Conservation (phyloP, 2,329 filamentous ascomycete species). For the Nothophaeocryptopus gaeumannii region DNA sequence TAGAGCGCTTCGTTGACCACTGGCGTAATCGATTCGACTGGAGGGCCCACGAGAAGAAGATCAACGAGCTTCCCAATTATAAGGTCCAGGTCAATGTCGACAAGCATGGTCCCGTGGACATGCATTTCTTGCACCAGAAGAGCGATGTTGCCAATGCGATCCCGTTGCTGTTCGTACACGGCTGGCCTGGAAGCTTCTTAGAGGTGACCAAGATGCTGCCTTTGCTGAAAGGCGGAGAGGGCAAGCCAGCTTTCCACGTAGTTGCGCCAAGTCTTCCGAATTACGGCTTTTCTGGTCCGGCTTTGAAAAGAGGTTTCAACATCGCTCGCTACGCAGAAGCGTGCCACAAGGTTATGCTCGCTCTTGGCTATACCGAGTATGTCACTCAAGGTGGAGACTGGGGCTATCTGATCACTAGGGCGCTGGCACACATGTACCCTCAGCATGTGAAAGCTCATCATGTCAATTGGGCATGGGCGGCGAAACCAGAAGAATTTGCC, state of each 20-base stretch:
- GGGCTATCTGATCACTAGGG: constrained; percentile 55
- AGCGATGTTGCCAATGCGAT: constrained; percentile 55
- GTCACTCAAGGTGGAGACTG: constrained; percentile 55
- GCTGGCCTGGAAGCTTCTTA: constrained; percentile 66
- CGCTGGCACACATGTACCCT: constrained; percentile 59
- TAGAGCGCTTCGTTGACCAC: constrained; percentile 56
- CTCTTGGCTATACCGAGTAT: constrained; percentile 59
- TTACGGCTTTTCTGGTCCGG: constrained; percentile 64
- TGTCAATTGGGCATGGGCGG: constrained; percentile 29
- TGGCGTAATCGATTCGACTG: constrained; percentile 61
- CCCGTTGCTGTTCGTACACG: constrained; percentile 65
- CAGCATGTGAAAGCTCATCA: constrained; percentile 53
- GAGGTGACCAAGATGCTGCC: constrained; percentile 63
- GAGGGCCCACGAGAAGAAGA: constrained; percentile 56
- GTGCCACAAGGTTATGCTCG: constrained; percentile 58
- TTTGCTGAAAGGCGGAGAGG: constrained; percentile 38
- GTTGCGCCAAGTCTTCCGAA: constrained; percentile 65
- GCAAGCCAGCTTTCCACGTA: constrained; percentile 58
- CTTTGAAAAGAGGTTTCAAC: constrained; percentile 49
- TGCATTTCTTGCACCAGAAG: constrained; percentile 64
- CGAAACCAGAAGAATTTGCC: constrained; percentile 42
- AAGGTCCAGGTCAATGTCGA: constrained; percentile 52
- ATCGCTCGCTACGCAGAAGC: constrained; percentile 54
- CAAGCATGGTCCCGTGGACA: constrained; percentile 57
- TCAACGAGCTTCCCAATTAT: constrained; percentile 63